A percentile compares a stretch with the other conserved stretches of the same genome.
These are phyloP conservation scores for Punctularia strigosozonata DNA, from an alignment of 768 basidiomycete species.

Conservation along the genomic window DNA sequence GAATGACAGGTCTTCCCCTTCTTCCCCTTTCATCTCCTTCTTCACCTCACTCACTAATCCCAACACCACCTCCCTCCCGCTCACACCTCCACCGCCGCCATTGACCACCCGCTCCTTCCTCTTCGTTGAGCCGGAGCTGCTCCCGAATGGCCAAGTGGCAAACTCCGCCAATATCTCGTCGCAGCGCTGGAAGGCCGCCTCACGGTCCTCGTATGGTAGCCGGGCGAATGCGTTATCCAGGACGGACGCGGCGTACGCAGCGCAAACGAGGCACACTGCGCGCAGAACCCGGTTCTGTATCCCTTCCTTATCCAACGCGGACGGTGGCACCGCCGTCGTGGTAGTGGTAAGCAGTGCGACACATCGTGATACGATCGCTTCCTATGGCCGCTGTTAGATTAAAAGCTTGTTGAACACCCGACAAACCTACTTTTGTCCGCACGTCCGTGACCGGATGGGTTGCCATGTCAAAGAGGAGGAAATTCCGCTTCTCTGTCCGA, in stretches of 20 bases:
- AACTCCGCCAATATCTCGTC: slow-evolving; percentile 94
- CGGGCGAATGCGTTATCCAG: slow-evolving; percentile 89
- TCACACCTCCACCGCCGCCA: slow-evolving; percentile 34
- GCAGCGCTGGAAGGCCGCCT: slow-evolving; percentile 85
- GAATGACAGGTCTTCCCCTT: slow-evolving; percentile 81
- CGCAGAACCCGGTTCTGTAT: slow-evolving; percentile 72
- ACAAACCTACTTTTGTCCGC: slow-evolving; percentile 83
- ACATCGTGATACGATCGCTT: slow-evolving; percentile 66
- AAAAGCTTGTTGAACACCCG: too few species aligned
- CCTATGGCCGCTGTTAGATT: too few species aligned
- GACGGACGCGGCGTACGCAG: slow-evolving; percentile 91
- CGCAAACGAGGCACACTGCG: slow-evolving; percentile 77
- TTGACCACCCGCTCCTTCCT: slow-evolving; percentile 40
- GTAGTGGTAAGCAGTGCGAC: slow-evolving; percentile 71
- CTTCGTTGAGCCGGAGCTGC: slow-evolving; percentile 14
- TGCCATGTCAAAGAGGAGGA: slow-evolving; percentile 98
- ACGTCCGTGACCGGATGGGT: slow-evolving; percentile 96
- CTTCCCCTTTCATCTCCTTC: slow-evolving; percentile 55
- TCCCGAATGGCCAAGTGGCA: slow-evolving; percentile 78
- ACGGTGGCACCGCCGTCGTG: slow-evolving; percentile 67
- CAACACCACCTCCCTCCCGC: slow-evolving; percentile 54
- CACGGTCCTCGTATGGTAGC: slow-evolving; percentile 85
- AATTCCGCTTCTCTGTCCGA: slow-evolving; percentile 98
- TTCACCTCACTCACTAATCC: slow-evolving; percentile 65
- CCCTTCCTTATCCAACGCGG: slow-evolving; percentile 65